These are phyloP conservation scores for Pseudopyricularia javanii DNA, from an alignment of 2,329 filamentous ascomycete genomes.

Conservation along the genomic window DNA sequence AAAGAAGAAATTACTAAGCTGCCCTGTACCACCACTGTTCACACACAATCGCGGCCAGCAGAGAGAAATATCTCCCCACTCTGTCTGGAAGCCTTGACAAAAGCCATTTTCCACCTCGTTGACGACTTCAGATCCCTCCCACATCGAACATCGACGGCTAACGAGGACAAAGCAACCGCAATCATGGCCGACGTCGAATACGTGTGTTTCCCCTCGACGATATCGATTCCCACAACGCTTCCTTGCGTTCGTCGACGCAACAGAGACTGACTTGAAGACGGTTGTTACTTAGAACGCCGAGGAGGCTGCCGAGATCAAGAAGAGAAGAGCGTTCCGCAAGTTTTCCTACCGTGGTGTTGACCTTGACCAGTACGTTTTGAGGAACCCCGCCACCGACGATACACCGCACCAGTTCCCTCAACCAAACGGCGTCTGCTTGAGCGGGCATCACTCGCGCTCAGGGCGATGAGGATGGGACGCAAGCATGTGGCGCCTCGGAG, in stretches of 20 bases:
- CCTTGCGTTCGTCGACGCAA: background rate
- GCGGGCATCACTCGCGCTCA: background rate
- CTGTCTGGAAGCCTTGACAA: background rate
- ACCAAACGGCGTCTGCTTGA: background rate
- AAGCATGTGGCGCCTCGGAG: background rate
- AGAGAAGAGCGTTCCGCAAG: constrained; percentile 99
- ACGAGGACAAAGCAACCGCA: constrained; percentile 1
- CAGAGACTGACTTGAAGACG: constrained; percentile 5
- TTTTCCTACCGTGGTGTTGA: constrained; percentile 99
- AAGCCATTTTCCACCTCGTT: background rate
- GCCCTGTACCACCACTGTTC: background rate
- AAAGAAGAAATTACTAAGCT: background rate
- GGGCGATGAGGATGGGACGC: background rate
- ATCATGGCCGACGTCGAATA: constrained; percentile 8
- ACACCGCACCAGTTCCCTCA: background rate
- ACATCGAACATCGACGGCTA: background rate
- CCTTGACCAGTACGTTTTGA: constrained; percentile 84
- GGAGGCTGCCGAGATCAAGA: constrained; percentile 99
- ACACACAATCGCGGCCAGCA: background rate
- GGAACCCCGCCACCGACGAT: background rate
- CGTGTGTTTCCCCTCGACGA: constrained; percentile 3
- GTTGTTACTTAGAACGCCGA: constrained; percentile 63
- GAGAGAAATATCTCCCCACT: background rate
- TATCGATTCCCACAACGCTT: background rate
- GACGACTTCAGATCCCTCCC: background rate